Conservation (phyloP, 306 rosid species). For the Quercus cerris region DNA sequence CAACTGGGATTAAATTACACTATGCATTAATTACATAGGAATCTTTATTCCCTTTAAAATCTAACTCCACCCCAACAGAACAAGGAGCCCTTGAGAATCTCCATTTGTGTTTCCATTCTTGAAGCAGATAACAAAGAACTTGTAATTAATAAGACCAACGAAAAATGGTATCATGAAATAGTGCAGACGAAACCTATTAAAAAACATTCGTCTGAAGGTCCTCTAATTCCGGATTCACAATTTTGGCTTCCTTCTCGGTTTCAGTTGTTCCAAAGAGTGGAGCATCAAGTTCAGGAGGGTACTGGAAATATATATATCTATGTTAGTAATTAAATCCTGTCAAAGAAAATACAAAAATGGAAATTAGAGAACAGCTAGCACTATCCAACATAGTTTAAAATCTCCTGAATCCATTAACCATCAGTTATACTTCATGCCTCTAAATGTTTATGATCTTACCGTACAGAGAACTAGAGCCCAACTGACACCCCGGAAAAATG, state of each 20-base stretch:
- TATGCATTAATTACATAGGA: neutral
- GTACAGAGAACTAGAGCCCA: too few relatives aligned
- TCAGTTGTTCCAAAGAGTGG: too few relatives aligned
- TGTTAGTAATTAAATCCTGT: too few relatives aligned
- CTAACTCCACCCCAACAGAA: neutral
- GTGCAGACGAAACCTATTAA: conserved; percentile 34
- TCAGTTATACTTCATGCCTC: too few relatives aligned
- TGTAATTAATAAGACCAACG: neutral
- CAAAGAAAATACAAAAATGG: too few relatives aligned
- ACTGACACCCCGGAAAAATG: too few relatives aligned
- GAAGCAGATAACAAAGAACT: neutral
- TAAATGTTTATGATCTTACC: too few relatives aligned
- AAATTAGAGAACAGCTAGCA: too few relatives aligned
- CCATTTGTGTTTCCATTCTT: conserved; percentile 11
- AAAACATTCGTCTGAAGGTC: conserved; percentile 60
- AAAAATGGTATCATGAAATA: neutral
- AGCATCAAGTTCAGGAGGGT: too few relatives aligned
- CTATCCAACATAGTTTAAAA: too few relatives aligned
- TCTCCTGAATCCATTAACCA: too few relatives aligned
- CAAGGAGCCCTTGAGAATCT: conserved; percentile 8
- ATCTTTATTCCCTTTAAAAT: conserved; percentile 2
- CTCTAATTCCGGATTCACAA: conserved; percentile 49
- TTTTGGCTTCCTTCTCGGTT: conserved; percentile 44
- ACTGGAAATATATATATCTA: too few relatives aligned
- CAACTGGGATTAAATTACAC: neutral